Base-by-base conservation (phyloP, 2,329 filamentous ascomycete genomes). In the Aspergillus alliaceus region DNA sequence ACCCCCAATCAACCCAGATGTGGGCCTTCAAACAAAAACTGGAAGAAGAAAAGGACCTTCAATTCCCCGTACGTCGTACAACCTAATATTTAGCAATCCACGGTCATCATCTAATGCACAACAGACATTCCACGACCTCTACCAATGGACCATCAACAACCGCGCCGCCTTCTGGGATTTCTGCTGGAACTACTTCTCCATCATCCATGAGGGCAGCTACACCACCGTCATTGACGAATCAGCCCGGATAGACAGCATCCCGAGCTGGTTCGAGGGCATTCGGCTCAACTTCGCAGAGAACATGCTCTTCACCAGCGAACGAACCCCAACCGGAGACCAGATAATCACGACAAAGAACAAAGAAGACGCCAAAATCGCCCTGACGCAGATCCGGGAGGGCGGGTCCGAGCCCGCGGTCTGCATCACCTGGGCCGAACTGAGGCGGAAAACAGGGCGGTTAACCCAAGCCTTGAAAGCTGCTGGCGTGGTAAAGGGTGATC, bases 261-360 rank as follows among this genome's bases (percentile, higher is more conserved):
- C 91, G 0, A 76, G 79, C 39, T 96, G 91, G 91, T 96, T 95
- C 71, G 77, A 85, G 1, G 91, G 91, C 29, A 81, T 92, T 1
- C 75, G 79, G 5, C 72, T 95, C 64, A 96, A 92, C 67, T 93
- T 87, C 69, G 88, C 90, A 5, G 90, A 96, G 75, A 96, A 95
- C 69, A 74, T 91, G 25, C 84, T 96, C 25, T 93, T 84, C 76
- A 82, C 82, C 1, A 76, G 77, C 14, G 44, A 50, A 6, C 53
- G n/a, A 53, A 70, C 71, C 3, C 69, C 74, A 2, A 66, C 74
- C 0, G 70, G 75, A n/a, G 67, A 79, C 9, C 71, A 77, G 0
- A 80, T 77, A 2, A 68, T 78, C 24, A 77, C 79, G 7, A 89
- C 78, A 0, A 63, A 70, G 4, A 78, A 84, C 59, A 95, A 95